Evolutionary conservation across 1,139 yeast species (phyloP), one percentile per base, ranked within the genome.

Genomic region (Saccharomyces hybrid): DNA sequence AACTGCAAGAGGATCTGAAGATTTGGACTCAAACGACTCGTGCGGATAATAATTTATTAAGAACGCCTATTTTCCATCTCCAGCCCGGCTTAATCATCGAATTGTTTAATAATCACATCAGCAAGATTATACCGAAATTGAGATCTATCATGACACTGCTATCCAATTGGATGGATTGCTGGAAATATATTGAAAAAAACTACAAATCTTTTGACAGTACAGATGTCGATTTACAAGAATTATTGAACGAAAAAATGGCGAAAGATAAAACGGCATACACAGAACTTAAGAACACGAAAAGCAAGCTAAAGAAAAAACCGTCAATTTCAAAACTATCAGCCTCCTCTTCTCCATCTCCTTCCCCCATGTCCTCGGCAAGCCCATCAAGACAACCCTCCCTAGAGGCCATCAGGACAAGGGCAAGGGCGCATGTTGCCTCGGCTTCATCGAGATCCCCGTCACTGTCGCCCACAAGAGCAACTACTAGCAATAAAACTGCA

Each of bases 231-330:
- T 21, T 67, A 42, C n/a, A 12, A 2, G 64, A 61, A 27, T 56
- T 65, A 63, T 44, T 64, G 4, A 60, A 61, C 12, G 72, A 67
- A 49, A 66, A 66, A 51, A 52, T 61, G 34, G 58, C 60, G 2
- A 65, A 60, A 2, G 71, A 69, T 51, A 62, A 58, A 52, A 48
- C 67, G n/a, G 55, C 63, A 2, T 58, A 61, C 50, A 19, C 58
- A n/a, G 68, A 63, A 38, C 24, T 4, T 9, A 56, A 53, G 19
- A 47, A 47, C 21, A 57, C 55, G 47, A 51, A 42, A 27, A 51
- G 44, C 14, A 50, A 52, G 48, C 8, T 44, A 27, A 26, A 52
- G 50, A 11, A 54, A 47, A 38, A 53, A 29, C 21, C 47, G 4
- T 27, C 46, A 26, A 48, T 50, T 11, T 47, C 55, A 6, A 48